phyloP scores from a whole-genome alignment of 768 basidiomycete species.

The Rhodosporidiobolus sp. region DNA sequence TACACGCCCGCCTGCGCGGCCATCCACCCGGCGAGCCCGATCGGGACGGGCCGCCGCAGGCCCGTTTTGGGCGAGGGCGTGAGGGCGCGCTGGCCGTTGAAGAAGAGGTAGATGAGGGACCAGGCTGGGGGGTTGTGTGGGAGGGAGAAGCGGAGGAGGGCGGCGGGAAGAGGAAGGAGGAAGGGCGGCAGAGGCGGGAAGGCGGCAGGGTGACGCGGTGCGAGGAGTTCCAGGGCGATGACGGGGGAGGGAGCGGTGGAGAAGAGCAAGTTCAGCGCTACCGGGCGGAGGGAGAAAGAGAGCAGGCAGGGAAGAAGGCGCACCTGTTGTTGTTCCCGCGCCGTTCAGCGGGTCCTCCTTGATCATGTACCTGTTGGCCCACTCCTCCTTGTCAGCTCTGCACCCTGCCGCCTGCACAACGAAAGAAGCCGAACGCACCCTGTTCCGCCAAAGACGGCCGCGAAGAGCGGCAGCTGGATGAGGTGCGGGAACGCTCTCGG shows the following conservation, averaged over 20 bases:
- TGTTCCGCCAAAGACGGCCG: conserved; percentile 51
- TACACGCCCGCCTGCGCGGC: conserved; percentile 11
- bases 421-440: conserved; percentile 3
- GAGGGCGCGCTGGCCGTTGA: conserved; percentile 30
- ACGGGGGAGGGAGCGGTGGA: not conserved
- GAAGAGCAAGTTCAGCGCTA: not conserved
- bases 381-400: not conserved
- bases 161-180: not conserved
- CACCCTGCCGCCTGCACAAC: no score
- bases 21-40: conserved; percentile 11
- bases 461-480: conserved; percentile 80
- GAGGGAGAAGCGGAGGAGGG: not conserved
- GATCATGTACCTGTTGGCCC: conserved; percentile 29
- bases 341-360: conserved; percentile 35
- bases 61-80: not conserved
- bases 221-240: not conserved
- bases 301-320: not conserved
- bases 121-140: conserved; percentile 33
- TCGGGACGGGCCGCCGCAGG: conserved; percentile 15
- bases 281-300: not conserved
- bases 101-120: conserved; percentile 39
- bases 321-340: conserved; percentile 34
- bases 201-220: no score
- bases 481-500: conserved; percentile 85
- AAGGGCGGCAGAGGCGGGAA: not conserved